Conservation (phyloP, 2,329 filamentous ascomycete species). For the Claviceps arundinis region DNA sequence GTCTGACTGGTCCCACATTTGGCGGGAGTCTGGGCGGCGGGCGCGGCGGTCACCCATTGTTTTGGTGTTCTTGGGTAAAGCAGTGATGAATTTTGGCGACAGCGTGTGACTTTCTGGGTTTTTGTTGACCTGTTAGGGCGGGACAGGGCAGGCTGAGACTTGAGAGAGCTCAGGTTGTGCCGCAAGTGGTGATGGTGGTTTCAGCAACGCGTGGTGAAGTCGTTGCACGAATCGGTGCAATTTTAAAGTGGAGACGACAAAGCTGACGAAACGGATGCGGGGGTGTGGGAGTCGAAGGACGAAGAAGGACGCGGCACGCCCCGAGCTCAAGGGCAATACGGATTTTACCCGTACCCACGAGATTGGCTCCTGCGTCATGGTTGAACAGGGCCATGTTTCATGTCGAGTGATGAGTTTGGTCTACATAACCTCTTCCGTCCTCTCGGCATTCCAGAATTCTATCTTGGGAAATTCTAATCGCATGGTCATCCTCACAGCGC, state of each 20-base stretch:
- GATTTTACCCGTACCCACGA: too few relatives aligned
- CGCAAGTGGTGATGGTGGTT: not conserved
- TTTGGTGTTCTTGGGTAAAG: not conserved
- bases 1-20: conserved; percentile 47
- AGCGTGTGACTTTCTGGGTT: not conserved
- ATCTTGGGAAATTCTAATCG: too few relatives aligned
- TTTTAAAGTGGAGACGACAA: not conserved
- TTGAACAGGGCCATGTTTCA: not conserved
- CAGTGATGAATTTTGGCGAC: not conserved
- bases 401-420: not conserved
- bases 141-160: not conserved
- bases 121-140: not conserved
- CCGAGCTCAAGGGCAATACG: not conserved
- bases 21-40: conserved; percentile 36
- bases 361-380: not conserved
- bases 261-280: not conserved
- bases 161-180: not conserved
- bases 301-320: not conserved
- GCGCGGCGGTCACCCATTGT: conserved; percentile 22
- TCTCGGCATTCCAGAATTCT: not conserved
- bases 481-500: not conserved
- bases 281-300: not conserved
- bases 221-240: too few relatives aligned
- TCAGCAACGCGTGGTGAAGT: not conserved
- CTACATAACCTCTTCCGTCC: not conserved